Percentiles rank a stretch among this genome's conserved stretches.
Evolutionary conservation across 495 filamentous ascomycete species (phyloP).

Genomic region (Thermochaetoides thermophila): DNA sequence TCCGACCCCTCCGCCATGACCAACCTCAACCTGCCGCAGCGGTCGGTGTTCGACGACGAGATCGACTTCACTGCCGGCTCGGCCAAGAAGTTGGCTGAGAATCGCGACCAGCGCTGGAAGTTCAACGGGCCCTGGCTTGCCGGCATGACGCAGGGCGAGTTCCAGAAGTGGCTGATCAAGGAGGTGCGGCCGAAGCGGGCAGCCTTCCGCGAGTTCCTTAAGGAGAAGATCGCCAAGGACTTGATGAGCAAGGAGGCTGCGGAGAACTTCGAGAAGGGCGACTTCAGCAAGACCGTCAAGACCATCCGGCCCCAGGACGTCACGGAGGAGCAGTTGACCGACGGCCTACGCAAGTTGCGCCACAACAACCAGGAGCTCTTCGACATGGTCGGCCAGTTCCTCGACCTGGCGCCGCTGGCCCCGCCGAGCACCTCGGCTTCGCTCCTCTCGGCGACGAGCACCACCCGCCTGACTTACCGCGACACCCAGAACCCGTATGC

Average conservation of each 20-base stretch:
- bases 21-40: constrained; percentile 2
- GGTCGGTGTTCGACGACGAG: constrained; percentile 45
- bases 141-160: constrained; percentile 57
- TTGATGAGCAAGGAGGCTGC: constrained; percentile 27
- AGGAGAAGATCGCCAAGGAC: constrained; percentile 27
- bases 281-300: constrained; percentile 15
- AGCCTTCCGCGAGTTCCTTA: constrained; percentile 49
- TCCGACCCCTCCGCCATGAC: constrained; percentile 12
- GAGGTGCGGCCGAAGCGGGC: constrained; percentile 42
- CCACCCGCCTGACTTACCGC: constrained; percentile 5
- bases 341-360: constrained; percentile 46
- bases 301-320: constrained; percentile 24
- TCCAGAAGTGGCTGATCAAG: constrained; percentile 48
- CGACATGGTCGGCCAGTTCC: constrained; percentile 36
- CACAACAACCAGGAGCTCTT: constrained; percentile 31
- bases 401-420: constrained; percentile 36
- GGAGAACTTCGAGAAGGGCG: constrained; percentile 33
- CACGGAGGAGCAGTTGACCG: constrained; percentile 43
- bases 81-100: constrained; percentile 12
- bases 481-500: constrained; percentile 34
- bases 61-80: constrained; percentile 33
- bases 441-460: not conserved
- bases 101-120: constrained; percentile 46
- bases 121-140: constrained; percentile 71
- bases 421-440: constrained; percentile 4